Evolutionary conservation across 1,284 basidiomycete genomes (phyloP).

Genomic region (Apiotrichum mycotoxinovorans): DNA sequence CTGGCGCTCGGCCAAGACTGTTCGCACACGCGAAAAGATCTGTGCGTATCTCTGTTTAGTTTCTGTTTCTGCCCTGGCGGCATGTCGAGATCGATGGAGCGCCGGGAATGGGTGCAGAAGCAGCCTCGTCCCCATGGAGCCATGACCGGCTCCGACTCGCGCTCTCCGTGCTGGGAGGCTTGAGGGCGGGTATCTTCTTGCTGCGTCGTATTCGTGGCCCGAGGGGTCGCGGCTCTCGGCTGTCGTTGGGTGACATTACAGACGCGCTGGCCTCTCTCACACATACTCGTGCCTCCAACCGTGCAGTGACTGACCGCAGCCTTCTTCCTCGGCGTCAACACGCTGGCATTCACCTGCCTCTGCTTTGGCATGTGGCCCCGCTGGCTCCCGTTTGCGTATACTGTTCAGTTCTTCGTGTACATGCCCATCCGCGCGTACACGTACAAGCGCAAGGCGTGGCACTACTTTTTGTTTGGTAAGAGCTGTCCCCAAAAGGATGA

Average conservation of each 20-base stretch:
- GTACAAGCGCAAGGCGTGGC: constrained; percentile 82
- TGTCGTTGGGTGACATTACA: too few relatives aligned
- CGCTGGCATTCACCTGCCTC: constrained; percentile 73
- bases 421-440: constrained; percentile 73
- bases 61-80: neutral
- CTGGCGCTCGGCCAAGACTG: constrained; percentile 85
- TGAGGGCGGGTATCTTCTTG: too few relatives aligned
- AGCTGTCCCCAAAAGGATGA: neutral
- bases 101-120: too few relatives aligned
- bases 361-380: constrained; percentile 78
- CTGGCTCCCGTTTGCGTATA: constrained; percentile 59
- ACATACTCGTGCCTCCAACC: too few relatives aligned
- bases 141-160: too few relatives aligned
- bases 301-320: constrained; percentile 51
- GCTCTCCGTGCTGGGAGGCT: too few relatives aligned
- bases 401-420: constrained; percentile 68
- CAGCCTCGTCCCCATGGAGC: too few relatives aligned
- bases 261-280: too few relatives aligned
- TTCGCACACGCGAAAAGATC: constrained; percentile 80
- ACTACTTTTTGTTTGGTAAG: constrained; percentile 86
- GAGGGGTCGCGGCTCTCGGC: too few relatives aligned
- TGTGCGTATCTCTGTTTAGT: constrained; percentile 29
- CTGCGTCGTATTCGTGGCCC: too few relatives aligned
- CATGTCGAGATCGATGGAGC: too few relatives aligned
- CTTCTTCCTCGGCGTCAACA: constrained; percentile 88